Conservation (phyloP, 768 basidiomycete genomes). For the Termitomyces sp. region DNA sequence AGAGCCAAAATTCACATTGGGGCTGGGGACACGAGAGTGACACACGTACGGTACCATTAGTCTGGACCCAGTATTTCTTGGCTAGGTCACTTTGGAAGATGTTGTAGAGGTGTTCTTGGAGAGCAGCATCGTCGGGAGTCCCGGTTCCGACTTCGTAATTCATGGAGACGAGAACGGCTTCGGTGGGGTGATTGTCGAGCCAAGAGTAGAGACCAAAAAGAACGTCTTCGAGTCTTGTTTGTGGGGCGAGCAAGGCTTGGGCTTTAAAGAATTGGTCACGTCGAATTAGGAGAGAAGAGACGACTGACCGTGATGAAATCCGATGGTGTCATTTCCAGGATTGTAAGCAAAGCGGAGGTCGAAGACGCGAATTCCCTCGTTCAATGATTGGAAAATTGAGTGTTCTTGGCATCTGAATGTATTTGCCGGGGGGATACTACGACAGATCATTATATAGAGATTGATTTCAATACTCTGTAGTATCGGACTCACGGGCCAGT, state of each 20-base stretch:
- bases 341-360: slow-evolving; percentile 48
- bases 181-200: slow-evolving; percentile 49
- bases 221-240: slow-evolving; percentile 46
- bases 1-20: neutral
- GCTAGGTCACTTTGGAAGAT: slow-evolving; percentile 35
- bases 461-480: neutral
- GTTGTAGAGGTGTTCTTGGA: slow-evolving; percentile 40
- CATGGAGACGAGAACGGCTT: slow-evolving; percentile 47
- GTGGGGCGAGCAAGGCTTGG: slow-evolving; percentile 39
- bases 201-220: slow-evolving; percentile 50
- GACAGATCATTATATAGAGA: neutral
- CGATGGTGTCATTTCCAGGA: slow-evolving; percentile 48
- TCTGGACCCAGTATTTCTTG: slow-evolving; percentile 45
- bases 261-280: slow-evolving; percentile 20
- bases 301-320: slow-evolving; percentile 44
- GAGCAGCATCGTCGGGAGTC: slow-evolving; percentile 37
- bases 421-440: slow-evolving; percentile 31
- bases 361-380: slow-evolving; percentile 49
- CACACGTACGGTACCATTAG: slow-evolving; percentile 34
- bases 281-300: neutral
- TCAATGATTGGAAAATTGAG: slow-evolving; percentile 42
- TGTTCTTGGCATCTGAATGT: slow-evolving; percentile 43
- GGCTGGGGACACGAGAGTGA: neutral
- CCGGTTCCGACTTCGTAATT: slow-evolving; percentile 47
- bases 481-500: slow-evolving; percentile 36